Percentiles rank a stretch among this genome's conserved stretches.
Evolutionary conservation across 2,329 filamentous ascomycete species (phyloP).

Genomic region (Ilyonectria destructans): DNA sequence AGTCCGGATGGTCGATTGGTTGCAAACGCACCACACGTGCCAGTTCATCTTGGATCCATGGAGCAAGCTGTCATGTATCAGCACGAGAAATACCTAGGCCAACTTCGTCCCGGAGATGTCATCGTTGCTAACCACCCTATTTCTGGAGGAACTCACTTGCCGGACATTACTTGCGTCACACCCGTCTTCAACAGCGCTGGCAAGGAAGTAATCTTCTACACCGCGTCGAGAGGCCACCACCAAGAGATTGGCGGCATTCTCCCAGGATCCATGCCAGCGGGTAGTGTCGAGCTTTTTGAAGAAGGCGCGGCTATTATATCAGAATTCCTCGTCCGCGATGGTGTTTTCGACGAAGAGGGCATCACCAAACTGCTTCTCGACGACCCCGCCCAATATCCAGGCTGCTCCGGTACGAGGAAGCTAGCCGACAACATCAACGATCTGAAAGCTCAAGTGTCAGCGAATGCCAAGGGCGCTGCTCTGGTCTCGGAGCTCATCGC

Average conservation of each 20-base stretch:
- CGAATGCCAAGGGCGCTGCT: constrained; percentile 87
- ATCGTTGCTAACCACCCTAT: constrained; percentile 46
- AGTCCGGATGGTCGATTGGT: constrained; percentile 65
- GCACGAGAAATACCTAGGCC: constrained; percentile 38
- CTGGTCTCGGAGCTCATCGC: constrained; percentile 81
- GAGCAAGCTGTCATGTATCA: constrained; percentile 44
- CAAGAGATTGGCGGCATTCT: constrained; percentile 80
- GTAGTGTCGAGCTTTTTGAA: constrained; percentile 70
- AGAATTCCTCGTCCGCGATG: constrained; percentile 82
- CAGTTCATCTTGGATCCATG: constrained; percentile 44
- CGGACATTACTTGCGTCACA: constrained; percentile 73
- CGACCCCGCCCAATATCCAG: constrained; percentile 82
- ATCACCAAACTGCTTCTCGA: constrained; percentile 81
- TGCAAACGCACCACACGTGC: constrained; percentile 42
- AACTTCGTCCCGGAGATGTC: constrained; percentile 43
- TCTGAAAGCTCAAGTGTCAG: constrained; percentile 88
- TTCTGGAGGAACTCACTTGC: constrained; percentile 58
- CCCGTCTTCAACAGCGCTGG: constrained; percentile 60
- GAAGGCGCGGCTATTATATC: constrained; percentile 77
- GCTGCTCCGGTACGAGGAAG: constrained; percentile 85
- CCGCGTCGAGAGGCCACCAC: constrained; percentile 53
- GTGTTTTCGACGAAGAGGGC: constrained; percentile 83
- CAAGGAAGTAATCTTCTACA: constrained; percentile 48
- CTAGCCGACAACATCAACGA: constrained; percentile 89
- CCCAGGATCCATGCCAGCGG: constrained; percentile 89